phyloP scores from a whole-genome alignment of 768 basidiomycete genomes.

The Kwoniella pini region DNA sequence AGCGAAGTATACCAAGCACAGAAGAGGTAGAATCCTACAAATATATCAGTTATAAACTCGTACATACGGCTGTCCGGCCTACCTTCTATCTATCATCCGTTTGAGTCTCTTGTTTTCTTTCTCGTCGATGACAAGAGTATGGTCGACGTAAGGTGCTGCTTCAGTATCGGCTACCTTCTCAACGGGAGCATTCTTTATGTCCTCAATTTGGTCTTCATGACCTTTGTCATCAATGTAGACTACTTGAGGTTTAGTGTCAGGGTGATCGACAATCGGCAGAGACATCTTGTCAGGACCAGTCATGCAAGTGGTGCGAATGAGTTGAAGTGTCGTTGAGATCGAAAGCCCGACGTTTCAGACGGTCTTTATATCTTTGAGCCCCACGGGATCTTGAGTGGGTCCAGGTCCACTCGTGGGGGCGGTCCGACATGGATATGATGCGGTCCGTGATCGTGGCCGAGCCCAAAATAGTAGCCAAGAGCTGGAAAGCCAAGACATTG shows the following conservation, averaged over 20 bases:
- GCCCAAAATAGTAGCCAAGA: neutral
- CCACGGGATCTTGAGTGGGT: neutral
- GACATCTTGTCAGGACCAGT: neutral
- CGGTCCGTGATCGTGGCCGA: neutral
- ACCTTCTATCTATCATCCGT: constrained; percentile 29
- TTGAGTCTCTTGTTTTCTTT: constrained; percentile 50
- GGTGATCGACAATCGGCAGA: constrained; percentile 6
- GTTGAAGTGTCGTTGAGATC: neutral
- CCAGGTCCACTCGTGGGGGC: neutral
- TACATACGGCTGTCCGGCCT: neutral
- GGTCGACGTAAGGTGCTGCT: constrained; percentile 33
- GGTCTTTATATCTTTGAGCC: constrained; percentile 1
- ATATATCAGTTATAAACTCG: neutral
- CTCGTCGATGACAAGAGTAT: constrained; percentile 27
- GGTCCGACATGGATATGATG: constrained; percentile 8
- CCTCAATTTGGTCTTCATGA: constrained; percentile 11
- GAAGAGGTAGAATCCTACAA: constrained; percentile 22
- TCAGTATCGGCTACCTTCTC: constrained; percentile 23
- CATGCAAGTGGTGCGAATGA: neutral
- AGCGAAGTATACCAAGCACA: constrained; percentile 28
- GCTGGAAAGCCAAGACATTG: neutral
- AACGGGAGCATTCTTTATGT: constrained; percentile 8
- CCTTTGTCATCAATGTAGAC: constrained; percentile 5
- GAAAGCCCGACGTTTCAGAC: neutral
- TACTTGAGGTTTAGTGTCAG: neutral